phyloP scores from a whole-genome alignment of 2,329 filamentous ascomycete genomes.

The Gremmenia infestans region DNA sequence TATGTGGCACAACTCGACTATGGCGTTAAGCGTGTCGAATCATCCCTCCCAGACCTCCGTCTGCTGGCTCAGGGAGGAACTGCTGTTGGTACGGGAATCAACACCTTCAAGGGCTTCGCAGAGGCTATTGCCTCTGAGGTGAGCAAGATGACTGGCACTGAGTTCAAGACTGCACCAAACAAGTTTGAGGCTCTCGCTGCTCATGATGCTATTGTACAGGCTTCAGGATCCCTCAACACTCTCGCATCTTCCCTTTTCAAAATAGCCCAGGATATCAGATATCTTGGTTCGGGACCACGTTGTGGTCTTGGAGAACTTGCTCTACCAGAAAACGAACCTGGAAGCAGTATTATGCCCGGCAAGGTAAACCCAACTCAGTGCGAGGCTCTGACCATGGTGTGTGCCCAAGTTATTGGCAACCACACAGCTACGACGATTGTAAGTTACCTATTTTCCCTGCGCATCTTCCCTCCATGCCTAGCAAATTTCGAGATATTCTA shows the following conservation, averaged over 20 bases:
- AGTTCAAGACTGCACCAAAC: constrained; percentile 96
- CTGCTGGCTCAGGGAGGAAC: constrained; percentile 93
- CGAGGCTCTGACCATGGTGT: constrained; percentile 96
- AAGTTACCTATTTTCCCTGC: background rate
- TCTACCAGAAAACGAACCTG: constrained; percentile 96
- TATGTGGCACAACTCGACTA: constrained; percentile 94
- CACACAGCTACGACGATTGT: constrained; percentile 80
- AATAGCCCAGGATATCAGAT: constrained; percentile 96
- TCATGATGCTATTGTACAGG: constrained; percentile 93
- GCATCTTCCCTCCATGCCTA: background rate
- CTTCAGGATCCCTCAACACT: constrained; percentile 89
- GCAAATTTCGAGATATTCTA: background rate
- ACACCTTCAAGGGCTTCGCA: constrained; percentile 94
- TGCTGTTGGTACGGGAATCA: constrained; percentile 93
- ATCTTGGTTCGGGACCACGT: constrained; percentile 90
- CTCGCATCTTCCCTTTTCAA: constrained; percentile 89
- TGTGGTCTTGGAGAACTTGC: constrained; percentile 92
- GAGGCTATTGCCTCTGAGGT: constrained; percentile 90
- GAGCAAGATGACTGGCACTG: constrained; percentile 82
- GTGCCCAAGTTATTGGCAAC: constrained; percentile 97
- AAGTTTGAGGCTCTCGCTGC: constrained; percentile 97
- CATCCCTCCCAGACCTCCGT: constrained; percentile 75
- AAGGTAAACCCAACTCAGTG: constrained; percentile 99
- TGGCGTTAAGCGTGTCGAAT: constrained; percentile 81
- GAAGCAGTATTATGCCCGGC: constrained; percentile 97